A percentile compares a stretch with the other conserved stretches of the same genome.
These are phyloP conservation scores for Ophiostoma novo-ulmi DNA, from an alignment of 2,329 filamentous ascomycete species.

Conservation along the genomic window DNA sequence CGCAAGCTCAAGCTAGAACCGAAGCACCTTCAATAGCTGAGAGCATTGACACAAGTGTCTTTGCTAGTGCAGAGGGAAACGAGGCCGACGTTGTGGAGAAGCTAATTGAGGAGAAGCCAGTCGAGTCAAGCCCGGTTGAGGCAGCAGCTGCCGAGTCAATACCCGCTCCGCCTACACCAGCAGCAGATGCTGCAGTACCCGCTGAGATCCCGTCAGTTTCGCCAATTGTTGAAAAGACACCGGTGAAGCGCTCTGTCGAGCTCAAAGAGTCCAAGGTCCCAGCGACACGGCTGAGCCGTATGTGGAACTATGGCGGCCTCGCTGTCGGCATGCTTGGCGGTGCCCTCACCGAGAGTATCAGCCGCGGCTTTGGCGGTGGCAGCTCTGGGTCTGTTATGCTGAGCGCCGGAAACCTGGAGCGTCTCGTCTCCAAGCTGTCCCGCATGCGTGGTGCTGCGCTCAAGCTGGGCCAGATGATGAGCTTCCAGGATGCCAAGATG, in stretches of 20 bases:
- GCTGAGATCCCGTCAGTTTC: neutral
- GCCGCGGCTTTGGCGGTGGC: conserved; percentile 67
- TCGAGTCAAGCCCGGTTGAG: neutral
- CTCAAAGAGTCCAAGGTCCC: conserved; percentile 88
- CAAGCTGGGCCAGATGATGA: conserved; percentile 97
- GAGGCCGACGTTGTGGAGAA: neutral
- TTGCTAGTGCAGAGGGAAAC: neutral
- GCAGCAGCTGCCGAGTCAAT: neutral
- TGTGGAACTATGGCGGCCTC: conserved; percentile 93
- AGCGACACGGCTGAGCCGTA: conserved; percentile 73
- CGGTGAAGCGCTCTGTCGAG: conserved; percentile 41
- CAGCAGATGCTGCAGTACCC: neutral
- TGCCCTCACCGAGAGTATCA: conserved; percentile 77
- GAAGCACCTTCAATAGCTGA: neutral
- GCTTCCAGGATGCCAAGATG: conserved; percentile 95
- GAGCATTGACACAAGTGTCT: neutral
- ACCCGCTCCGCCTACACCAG: neutral
- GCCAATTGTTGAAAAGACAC: neutral
- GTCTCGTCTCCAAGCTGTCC: conserved; percentile 85
- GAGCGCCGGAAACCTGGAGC: conserved; percentile 84
- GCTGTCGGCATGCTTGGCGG: conserved; percentile 95
- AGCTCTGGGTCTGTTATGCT: conserved; percentile 72
- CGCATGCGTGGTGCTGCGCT: conserved; percentile 96
- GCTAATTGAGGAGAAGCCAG: neutral
- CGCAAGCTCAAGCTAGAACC: neutral